Evolutionary conservation across 2,329 filamentous ascomycete species (phyloP), one percentile per base, ranked within the genome.

Genomic region (Epicoccum nigrum): DNA sequence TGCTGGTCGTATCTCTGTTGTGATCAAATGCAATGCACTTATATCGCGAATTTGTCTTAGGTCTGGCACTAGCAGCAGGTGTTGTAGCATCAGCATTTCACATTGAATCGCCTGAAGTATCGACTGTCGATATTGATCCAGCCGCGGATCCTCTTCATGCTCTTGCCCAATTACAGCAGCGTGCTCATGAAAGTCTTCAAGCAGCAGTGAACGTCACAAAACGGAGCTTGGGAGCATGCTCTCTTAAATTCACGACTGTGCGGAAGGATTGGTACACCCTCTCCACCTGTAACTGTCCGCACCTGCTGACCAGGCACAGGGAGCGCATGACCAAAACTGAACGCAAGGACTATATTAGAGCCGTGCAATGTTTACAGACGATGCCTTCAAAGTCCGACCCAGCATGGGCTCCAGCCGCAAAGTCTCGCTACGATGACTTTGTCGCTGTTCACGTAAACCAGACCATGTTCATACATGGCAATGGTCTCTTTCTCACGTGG

Each of bases 401-500:
- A 5, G 35, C 37, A 4, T 23, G 61, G 16, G 60, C 61, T 4
- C 43, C 66, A 4, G 69, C 65, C 20, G 67, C 60, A 2, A 63
- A 54, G 40, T 65, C 42, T 33, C 59, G 68, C 7, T 66, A 67
- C 33, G 68, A 70, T 51, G 67, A 70, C 33, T 69, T 69, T 31
- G 64, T 68, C 5, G 65, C 60, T 4, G 63, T 61, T 4, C 65
- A 69, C 52, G 66, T 69, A 43, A 64, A 65, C 23, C 62, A 68
- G 23, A 67, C 67, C 7, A 16, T 66, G 17, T 51, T 45, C 3
- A 69, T 68, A 17, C 67, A 69, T 30, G 63, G 62, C 13, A 69
- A 56, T 46, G 57, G 46, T n/a, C 62, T 68, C 34, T 72, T 71
- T 15, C 53, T 70, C 4, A 43, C 59, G 7, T 77, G 75, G 75